Conservation (phyloP, 306 rosid species). For the Dalbergia cochinchinensis region DNA sequence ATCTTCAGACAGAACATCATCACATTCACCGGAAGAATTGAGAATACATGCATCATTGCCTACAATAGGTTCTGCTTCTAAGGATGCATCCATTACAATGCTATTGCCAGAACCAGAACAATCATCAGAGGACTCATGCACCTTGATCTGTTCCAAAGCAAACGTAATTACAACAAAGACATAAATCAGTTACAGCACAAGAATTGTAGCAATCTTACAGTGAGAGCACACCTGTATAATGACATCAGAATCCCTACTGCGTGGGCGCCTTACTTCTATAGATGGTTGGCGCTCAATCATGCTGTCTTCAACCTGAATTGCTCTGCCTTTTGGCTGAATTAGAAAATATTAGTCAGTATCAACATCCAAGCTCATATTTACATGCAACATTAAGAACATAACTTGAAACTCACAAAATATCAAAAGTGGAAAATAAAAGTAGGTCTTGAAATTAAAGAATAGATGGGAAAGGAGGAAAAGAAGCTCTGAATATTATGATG, state of each 20-base stretch:
- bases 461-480: background rate
- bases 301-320: slow-evolving; percentile 74
- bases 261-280: slow-evolving; percentile 57
- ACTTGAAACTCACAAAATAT: slow-evolving; percentile 29
- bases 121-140: slow-evolving; percentile 58
- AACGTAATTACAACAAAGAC: slow-evolving; percentile 42
- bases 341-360: slow-evolving; percentile 45
- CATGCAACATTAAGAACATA: slow-evolving; percentile 33
- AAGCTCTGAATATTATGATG: background rate
- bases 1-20: slow-evolving; percentile 49
- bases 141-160: slow-evolving; percentile 65
- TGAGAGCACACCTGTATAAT: slow-evolving; percentile 70
- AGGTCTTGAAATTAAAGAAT: slow-evolving; percentile 12
- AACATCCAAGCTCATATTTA: slow-evolving; percentile 33
- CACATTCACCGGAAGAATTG: slow-evolving; percentile 40
- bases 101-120: slow-evolving; percentile 49
- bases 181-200: slow-evolving; percentile 34
- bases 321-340: slow-evolving; percentile 72
- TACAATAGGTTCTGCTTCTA: slow-evolving; percentile 46
- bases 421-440: slow-evolving; percentile 26
- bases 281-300: slow-evolving; percentile 75
- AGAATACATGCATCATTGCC: slow-evolving; percentile 42
- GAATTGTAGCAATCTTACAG: slow-evolving; percentile 33
- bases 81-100: slow-evolving; percentile 45
- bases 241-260: slow-evolving; percentile 68